Percentiles rank a stretch among this genome's conserved stretches.
Conservation (phyloP, 306 rosid genomes). For the Pachyrhizus erosus region DNA sequence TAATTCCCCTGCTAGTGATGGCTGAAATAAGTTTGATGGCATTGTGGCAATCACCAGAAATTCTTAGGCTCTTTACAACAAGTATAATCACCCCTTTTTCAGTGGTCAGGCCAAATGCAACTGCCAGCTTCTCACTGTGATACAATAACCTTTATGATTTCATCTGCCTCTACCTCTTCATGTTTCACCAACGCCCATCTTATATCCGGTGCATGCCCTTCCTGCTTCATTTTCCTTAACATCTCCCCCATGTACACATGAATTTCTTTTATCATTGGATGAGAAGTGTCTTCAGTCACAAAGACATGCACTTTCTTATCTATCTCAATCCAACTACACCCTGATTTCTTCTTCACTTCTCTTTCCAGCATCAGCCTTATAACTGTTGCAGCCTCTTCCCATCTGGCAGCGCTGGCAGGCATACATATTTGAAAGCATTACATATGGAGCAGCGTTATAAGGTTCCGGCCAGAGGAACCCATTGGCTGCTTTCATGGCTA, state of each 20-base stretch:
- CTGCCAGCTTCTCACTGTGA: slow-evolving; percentile 86
- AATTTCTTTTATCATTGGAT: slow-evolving; percentile 75
- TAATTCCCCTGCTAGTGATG: slow-evolving; percentile 71
- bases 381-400: slow-evolving; percentile 68
- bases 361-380: slow-evolving; percentile 74
- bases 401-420: slow-evolving; percentile 71
- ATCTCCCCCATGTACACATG: slow-evolving; percentile 67
- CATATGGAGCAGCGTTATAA: slow-evolving; percentile 68
- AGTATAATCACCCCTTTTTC: slow-evolving; percentile 69
- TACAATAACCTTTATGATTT: slow-evolving; percentile 63
- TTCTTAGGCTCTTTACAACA: slow-evolving; percentile 81
- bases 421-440: slow-evolving; percentile 69
- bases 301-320: slow-evolving; percentile 64
- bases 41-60: slow-evolving; percentile 87
- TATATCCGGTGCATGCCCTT: slow-evolving; percentile 71
- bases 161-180: slow-evolving; percentile 59
- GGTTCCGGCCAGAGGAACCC: slow-evolving; percentile 71
- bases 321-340: slow-evolving; percentile 89
- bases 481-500: slow-evolving; percentile 77
- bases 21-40: slow-evolving; percentile 76
- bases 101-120: slow-evolving; percentile 71
- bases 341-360: slow-evolving; percentile 84
- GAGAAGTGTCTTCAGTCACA: slow-evolving; percentile 82
- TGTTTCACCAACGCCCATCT: slow-evolving; percentile 70
- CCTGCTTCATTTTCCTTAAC: slow-evolving; percentile 63